Evolutionary conservation across 1,139 yeast species (phyloP).

Genomic region (Yamadazyma triangularis): DNA sequence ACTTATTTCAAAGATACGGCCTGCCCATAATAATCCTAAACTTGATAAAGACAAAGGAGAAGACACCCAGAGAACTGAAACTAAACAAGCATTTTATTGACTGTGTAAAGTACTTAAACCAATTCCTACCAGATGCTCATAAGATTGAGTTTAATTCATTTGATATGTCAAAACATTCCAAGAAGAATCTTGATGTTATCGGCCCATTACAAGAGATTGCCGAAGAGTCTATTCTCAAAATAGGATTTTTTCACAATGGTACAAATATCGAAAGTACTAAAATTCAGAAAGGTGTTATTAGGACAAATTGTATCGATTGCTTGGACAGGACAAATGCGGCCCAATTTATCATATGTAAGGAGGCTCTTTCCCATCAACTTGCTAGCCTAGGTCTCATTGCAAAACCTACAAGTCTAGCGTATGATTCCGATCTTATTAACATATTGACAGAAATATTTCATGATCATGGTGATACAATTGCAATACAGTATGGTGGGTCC

Average conservation of each 20-base stretch:
- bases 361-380: constrained; percentile 83
- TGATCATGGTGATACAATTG: constrained; percentile 97
- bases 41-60: constrained; percentile 80
- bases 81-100: constrained; percentile 69
- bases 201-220: constrained; percentile 84
- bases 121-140: constrained; percentile 61
- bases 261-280: constrained; percentile 49
- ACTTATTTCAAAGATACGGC: constrained; percentile 81
- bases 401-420: constrained; percentile 57
- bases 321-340: constrained; percentile 97
- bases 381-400: constrained; percentile 72
- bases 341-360: constrained; percentile 91
- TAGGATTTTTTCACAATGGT: constrained; percentile 88
- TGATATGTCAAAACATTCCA: constrained; percentile 97
- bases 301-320: constrained; percentile 96
- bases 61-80: constrained; percentile 84
- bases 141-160: constrained; percentile 74
- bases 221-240: constrained; percentile 53
- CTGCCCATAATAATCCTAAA: constrained; percentile 75
- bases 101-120: constrained; percentile 75
- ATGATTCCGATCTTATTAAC: constrained; percentile 91
- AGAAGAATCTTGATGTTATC: constrained; percentile 86
- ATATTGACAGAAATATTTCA: constrained; percentile 92
- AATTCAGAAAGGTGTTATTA: constrained; percentile 80
- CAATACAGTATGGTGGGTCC: constrained; percentile 95